Evolutionary conservation across 176 grass and related monocot genomes (phyloP), one percentile per base, ranked within the genome.

Genomic region (Carex pumila): DNA sequence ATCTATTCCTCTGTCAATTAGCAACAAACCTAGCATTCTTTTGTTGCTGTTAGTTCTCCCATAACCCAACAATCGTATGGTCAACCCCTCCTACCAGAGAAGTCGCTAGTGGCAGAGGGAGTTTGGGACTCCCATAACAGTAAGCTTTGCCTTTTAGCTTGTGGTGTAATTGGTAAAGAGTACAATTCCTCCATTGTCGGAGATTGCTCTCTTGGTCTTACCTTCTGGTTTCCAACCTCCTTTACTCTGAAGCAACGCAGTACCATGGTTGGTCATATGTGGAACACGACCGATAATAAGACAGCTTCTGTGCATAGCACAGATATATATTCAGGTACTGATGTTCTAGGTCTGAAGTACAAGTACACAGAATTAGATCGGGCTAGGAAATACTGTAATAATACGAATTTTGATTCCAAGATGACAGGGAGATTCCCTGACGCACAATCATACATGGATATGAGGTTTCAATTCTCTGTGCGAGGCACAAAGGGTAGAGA

Each of bases 351-450:
- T 39, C 36, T 93, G 63, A 93, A 87, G 29, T 98, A 97, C 17
- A 87, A 90, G 12, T 97, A 97, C 68, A 90, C 95, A 14, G 88
- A 85, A 87, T 62, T 93, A 86, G 89, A 87, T n/a, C 79, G 72
- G 37, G 91, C 84, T 52, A 89, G 15, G 59, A 88, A 86, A 64
- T 75, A 94, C 29, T 91, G 92, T 31, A 4, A 70, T 55, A 69
- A 66, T 10, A 60, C 55, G 72, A 82, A 50, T 61, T 83, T 89
- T 49, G 74, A 79, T 71, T 85, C 69, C 52, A 90, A 87, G 71
- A 87, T 69, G 7, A 98, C 90, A 31, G 89, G 73, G 3, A 91
- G 75, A 82, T 98, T 91, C 66, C 92, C 95, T 13, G 85, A 90
- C 71, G 87, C 63, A 0, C 89, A 73, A 5, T 86, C 90, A 47